Evolutionary conservation across 345 rosid genomes (phyloP).

Genomic region (Brassica nigra): DNA sequence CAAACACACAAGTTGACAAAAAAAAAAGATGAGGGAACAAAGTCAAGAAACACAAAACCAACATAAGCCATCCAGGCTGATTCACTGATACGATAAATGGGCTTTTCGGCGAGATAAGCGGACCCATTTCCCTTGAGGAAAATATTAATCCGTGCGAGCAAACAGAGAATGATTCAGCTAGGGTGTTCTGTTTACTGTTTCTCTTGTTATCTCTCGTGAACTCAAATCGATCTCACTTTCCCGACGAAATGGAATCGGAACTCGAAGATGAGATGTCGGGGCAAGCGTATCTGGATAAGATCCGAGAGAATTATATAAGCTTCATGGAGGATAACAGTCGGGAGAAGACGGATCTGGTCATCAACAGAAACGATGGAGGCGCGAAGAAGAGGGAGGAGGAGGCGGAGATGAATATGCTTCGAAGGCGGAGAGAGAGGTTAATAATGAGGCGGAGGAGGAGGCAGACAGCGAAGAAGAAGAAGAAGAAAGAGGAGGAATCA

Average conservation of each 20-base stretch:
- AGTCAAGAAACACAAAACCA: too few relatives aligned
- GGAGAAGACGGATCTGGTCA: background rate
- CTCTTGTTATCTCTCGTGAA: background rate
- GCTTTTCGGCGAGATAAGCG: too few relatives aligned
- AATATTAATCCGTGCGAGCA: too few relatives aligned
- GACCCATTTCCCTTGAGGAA: too few relatives aligned
- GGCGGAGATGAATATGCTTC: background rate
- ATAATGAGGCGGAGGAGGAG: background rate
- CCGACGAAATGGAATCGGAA: background rate
- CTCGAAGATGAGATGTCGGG: background rate
- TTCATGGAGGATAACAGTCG: background rate
- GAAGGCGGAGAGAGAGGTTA: slow-evolving; percentile 25
- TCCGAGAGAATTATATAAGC: background rate
- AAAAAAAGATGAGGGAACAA: too few relatives aligned
- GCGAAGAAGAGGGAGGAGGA: background rate
- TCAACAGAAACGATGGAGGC: background rate
- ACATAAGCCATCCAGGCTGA: too few relatives aligned
- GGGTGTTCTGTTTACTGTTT: too few relatives aligned
- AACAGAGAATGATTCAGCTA: too few relatives aligned
- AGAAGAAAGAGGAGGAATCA: background rate
- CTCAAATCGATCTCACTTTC: background rate
- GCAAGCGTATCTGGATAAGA: background rate
- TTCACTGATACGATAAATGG: too few relatives aligned
- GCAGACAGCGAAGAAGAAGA: background rate
- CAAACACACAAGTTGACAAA: too few relatives aligned